Percentiles rank a stretch among this genome's conserved stretches.
Evolutionary conservation across 176 grass and related monocot genomes (phyloP).

Genomic region (Panicum miliaceum): DNA sequence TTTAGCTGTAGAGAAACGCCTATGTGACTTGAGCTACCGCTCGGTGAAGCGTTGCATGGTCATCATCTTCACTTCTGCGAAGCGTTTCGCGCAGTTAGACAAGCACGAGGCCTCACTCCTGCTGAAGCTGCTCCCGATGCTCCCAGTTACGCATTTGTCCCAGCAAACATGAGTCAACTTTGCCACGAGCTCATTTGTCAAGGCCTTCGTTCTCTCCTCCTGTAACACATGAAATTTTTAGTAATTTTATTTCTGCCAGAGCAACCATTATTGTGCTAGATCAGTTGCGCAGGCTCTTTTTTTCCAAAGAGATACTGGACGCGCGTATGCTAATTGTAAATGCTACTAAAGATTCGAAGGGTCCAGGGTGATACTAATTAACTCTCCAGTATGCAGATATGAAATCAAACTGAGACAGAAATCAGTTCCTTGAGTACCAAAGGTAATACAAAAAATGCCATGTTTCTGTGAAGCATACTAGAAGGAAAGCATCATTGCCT

Average conservation of each 20-base stretch:
- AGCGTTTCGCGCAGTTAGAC: conserved; percentile 79
- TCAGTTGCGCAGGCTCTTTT: background rate
- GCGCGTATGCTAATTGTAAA: background rate
- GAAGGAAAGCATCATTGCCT: background rate
- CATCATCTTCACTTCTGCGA: conserved; percentile 65
- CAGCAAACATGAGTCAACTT: conserved; percentile 80
- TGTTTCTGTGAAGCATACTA: conserved; percentile 1
- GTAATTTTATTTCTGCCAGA: conserved; percentile 17
- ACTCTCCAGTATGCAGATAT: background rate
- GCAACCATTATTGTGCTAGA: background rate
- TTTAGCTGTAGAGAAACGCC: background rate
- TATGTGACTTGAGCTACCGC: conserved; percentile 11
- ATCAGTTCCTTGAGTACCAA: background rate
- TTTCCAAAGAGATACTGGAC: background rate
- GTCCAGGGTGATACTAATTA: background rate
- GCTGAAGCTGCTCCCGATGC: conserved; percentile 77
- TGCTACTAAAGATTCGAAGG: background rate
- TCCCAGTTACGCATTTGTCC: conserved; percentile 84
- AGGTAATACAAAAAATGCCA: background rate
- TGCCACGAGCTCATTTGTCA: conserved; percentile 65
- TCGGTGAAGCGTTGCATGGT: conserved; percentile 41
- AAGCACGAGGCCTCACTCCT: conserved; percentile 63
- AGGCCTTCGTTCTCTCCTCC: conserved; percentile 79
- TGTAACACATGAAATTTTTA: conserved; percentile 1
- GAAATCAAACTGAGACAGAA: background rate